A percentile compares a stretch with the other conserved stretches of the same genome.
These are phyloP conservation scores for Diaporthe humulicola DNA, from an alignment of 2,329 filamentous ascomycete species.

Conservation along the genomic window DNA sequence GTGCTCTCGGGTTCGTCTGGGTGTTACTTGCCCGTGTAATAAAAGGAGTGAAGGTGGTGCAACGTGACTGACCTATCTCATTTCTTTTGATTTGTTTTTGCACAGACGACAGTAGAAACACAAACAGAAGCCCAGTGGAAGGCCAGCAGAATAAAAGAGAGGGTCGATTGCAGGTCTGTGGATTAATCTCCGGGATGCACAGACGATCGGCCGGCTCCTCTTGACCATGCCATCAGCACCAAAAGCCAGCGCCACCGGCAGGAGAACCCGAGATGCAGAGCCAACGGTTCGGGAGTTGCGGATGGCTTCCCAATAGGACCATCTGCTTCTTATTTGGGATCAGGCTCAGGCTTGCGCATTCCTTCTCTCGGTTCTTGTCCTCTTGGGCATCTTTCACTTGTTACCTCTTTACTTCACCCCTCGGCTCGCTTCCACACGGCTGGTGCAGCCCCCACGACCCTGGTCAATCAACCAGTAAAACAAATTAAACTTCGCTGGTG, in stretches of 20 bases:
- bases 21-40: slow-evolving; percentile 1
- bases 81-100: slow-evolving; percentile 19
- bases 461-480: neutral
- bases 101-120: neutral
- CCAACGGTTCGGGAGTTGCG: slow-evolving; percentile 14
- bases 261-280: neutral
- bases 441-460: slow-evolving; percentile 2
- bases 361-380: neutral
- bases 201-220: slow-evolving; percentile 13
- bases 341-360: neutral
- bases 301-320: neutral
- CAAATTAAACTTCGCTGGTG: slow-evolving; percentile 25
- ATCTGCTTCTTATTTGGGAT: neutral
- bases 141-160: slow-evolving; percentile 20
- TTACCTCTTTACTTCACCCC: neutral
- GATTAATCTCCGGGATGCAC: slow-evolving; percentile 26
- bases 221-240: neutral
- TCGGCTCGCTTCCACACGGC: neutral
- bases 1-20: neutral
- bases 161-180: slow-evolving; percentile 4
- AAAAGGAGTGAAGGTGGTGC: slow-evolving; percentile 2
- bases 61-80: slow-evolving; percentile 11
- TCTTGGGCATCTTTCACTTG: neutral
- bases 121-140: slow-evolving; percentile 2
- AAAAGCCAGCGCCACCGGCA: neutral